These are phyloP conservation scores for Elongisporangium senticosum DNA, from an alignment of 352 stramenopile genomes.

Conservation along the genomic window DNA sequence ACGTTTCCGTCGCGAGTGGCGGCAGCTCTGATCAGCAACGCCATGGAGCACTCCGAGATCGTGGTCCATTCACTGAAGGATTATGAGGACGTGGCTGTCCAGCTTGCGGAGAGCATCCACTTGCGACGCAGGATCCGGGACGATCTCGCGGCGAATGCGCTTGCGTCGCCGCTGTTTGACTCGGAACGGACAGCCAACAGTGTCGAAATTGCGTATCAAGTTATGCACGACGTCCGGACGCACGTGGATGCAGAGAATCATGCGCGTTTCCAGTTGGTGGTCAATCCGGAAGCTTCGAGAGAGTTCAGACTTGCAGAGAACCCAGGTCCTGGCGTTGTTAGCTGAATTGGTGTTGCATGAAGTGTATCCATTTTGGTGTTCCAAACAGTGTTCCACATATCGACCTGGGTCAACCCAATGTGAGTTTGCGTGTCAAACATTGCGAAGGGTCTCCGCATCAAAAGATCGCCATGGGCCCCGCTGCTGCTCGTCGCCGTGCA, in stretches of 20 bases:
- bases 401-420: background rate
- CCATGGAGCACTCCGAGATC: constrained; percentile 25
- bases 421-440: background rate
- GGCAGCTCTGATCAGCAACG: constrained; percentile 42
- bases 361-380: too few species aligned
- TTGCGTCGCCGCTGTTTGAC: constrained; percentile 71
- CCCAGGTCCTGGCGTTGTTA: too few species aligned
- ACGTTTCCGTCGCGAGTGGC: constrained; percentile 72
- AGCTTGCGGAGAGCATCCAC: constrained; percentile 19
- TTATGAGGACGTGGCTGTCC: constrained; percentile 60
- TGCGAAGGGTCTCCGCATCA: too few species aligned
- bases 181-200: constrained; percentile 37
- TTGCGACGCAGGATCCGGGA: constrained; percentile 23
- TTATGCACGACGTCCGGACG: constrained; percentile 53
- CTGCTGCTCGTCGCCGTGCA: too few species aligned
- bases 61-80: constrained; percentile 52
- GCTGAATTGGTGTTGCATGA: too few species aligned
- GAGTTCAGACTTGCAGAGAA: background rate
- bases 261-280: constrained; percentile 31
- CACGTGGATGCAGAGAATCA: constrained; percentile 3
- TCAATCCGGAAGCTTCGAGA: constrained; percentile 18
- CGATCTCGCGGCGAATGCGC: constrained; percentile 19
- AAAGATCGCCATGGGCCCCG: too few species aligned
- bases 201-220: constrained; percentile 69
- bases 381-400: too few species aligned